Evolutionary conservation across 345 rosid species (phyloP), one percentile per base, ranked within the genome.

Genomic region (Reutealis trisperma): DNA sequence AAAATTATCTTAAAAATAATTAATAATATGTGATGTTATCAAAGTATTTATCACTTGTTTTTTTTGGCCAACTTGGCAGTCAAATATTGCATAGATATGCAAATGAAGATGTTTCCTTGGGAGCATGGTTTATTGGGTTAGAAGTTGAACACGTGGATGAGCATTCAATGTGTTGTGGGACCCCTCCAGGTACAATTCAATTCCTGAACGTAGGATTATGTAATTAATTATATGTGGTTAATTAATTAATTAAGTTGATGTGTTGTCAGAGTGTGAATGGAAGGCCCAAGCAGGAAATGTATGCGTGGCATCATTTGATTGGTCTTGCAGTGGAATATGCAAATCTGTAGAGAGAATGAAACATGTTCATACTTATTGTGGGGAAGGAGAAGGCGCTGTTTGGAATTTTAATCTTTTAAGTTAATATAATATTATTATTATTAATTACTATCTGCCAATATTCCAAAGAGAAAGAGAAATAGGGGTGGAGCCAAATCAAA

Each of bases 311-410:
- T 91, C 98, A 8, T 94, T 90, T 47, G 98, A 94, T 77, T 93
- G 95, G 93, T 81, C 88, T 0, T 94, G 98, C 84, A 94, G 98
- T 37, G 98, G 98, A 11, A 84, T 92, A 47, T 92, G 97, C 86
- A 91, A 87, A 72, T 94, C 98, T 0, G 95, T 86, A 25, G 92
- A 91, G 58, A 80, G 95, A 66, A 93, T 94, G 93, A 75, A 78
- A 60, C 71, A 73, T 22, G 89, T 94, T 37, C 98, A 94, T 71
- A 55, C 68, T 45, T 76, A 91, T 22, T 94, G 98, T 37, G 94
- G 94, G 10, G 98, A 94, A 87, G 95, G 91, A 41, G 89, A 90
- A 57, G 81, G 75, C 8, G 90, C 92, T 37, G 78, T 91, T 74
- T 88, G 90, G 92, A 83, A 85, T 65, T 60, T 80, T 57, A 72